Evolutionary conservation across 192 early-diverging fungal species (phyloP).

Genomic region (Backusella luteola): DNA sequence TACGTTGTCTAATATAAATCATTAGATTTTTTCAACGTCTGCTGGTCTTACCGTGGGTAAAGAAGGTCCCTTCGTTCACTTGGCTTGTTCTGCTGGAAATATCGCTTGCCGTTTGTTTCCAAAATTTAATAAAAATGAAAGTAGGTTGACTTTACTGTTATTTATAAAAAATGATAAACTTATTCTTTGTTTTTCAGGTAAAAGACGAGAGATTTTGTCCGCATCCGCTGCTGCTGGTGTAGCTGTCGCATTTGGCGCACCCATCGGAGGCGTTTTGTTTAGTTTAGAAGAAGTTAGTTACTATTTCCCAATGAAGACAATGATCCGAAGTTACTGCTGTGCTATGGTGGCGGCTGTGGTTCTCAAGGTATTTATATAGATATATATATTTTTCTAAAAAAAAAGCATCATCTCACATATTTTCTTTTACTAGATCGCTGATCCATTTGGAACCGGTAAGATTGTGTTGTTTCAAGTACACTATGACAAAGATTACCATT

Average conservation of each 20-base stretch:
- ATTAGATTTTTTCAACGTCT: constrained; percentile 72
- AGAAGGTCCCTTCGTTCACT: constrained; percentile 94
- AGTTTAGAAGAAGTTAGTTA: constrained; percentile 92
- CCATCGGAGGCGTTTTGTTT: constrained; percentile 95
- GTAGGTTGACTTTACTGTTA: constrained; percentile 24
- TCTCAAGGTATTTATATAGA: constrained; percentile 59
- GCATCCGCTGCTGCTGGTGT: constrained; percentile 92
- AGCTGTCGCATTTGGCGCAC: constrained; percentile 94
- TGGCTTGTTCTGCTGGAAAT: constrained; percentile 88
- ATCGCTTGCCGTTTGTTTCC: constrained; percentile 82
- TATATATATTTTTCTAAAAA: neutral
- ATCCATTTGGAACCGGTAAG: constrained; percentile 84
- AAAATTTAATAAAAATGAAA: constrained; percentile 91
- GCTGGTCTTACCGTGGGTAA: constrained; percentile 87
- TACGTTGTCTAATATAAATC: neutral
- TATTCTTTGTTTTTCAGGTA: constrained; percentile 43
- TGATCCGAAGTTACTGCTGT: constrained; percentile 94
- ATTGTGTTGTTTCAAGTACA: constrained; percentile 85
- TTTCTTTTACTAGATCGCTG: constrained; percentile 57
- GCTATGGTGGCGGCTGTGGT: constrained; percentile 87
- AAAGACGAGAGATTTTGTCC: constrained; percentile 90
- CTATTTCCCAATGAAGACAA: constrained; percentile 91
- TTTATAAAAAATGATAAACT: neutral
- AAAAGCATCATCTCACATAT: neutral
- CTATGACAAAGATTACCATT: constrained; percentile 87